Conservation (phyloP, 306 rosid genomes). For the Clitoria ternatea region DNA sequence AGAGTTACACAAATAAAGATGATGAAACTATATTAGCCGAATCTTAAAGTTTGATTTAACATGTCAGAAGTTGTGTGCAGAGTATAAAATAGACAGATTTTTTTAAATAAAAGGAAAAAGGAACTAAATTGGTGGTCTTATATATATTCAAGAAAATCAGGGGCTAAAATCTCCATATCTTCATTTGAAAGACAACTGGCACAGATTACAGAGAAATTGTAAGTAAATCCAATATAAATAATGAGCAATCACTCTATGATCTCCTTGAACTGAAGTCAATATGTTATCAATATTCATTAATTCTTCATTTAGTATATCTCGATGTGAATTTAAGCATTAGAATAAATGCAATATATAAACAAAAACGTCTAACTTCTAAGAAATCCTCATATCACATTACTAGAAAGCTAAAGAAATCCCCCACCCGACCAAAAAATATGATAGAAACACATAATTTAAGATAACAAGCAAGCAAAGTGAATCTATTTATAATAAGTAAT, state of each 20-base stretch:
- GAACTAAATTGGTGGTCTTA: neutral
- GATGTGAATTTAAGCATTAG: neutral
- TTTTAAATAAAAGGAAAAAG: neutral
- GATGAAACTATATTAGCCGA: neutral
- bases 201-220: neutral
- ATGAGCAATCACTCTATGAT: neutral
- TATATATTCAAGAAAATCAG: neutral
- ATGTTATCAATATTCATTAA: neutral
- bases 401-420: neutral
- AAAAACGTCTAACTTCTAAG: neutral
- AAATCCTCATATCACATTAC: neutral
- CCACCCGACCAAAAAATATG: neutral
- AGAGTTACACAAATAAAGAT: neutral
- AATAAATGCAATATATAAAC: neutral
- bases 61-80: neutral
- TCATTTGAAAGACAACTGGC: neutral
- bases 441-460: neutral
- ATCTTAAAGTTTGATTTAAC: conserved; percentile 1
- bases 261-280: neutral
- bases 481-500: neutral
- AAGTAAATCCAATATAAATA: neutral
- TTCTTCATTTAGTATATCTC: neutral
- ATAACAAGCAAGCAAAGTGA: neutral
- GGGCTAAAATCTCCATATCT: conserved; percentile 1
- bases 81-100: neutral